Percentiles rank a stretch among this genome's conserved stretches.
Conservation (phyloP, 2,329 filamentous ascomycete species). For the Akanthomyces dipterigenus region DNA sequence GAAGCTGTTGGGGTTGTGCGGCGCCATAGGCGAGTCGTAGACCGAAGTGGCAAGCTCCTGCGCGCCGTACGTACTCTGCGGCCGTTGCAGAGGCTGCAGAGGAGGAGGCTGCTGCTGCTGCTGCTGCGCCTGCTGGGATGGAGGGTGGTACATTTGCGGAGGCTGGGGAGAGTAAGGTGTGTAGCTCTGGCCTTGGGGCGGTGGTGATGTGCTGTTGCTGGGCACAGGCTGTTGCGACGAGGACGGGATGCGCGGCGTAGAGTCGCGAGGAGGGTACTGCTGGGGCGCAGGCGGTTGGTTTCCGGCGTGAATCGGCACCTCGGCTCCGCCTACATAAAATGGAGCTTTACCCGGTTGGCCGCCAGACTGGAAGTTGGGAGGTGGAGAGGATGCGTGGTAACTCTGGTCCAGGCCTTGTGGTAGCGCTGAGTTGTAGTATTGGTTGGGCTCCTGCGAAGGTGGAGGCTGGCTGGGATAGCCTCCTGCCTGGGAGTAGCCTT, state of each 20-base stretch:
- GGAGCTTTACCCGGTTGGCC: constrained; percentile 46
- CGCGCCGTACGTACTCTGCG: constrained; percentile 62
- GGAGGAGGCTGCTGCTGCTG: constrained; percentile 49
- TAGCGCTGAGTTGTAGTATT: constrained; percentile 61
- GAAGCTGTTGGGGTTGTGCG: constrained; percentile 39
- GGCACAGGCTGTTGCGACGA: constrained; percentile 42
- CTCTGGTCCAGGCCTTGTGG: constrained; percentile 32
- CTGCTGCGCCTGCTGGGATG: constrained; percentile 35
- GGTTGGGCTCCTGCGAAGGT: constrained; percentile 52
- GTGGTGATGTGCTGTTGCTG: constrained; percentile 44
- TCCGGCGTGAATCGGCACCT: constrained; percentile 37
- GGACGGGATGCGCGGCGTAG: constrained; percentile 42
- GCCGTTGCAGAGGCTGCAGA: constrained; percentile 41
- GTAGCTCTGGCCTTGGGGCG: constrained; percentile 36
- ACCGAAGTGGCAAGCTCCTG: constrained; percentile 73
- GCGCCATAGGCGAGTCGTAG: constrained; percentile 65
- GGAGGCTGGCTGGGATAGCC: constrained; percentile 37
- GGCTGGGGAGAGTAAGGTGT: constrained; percentile 37
- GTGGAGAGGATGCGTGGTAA: constrained; percentile 43
- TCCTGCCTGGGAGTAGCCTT: constrained; percentile 35
- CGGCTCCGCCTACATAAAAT: constrained; percentile 59
- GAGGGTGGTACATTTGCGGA: constrained; percentile 22
- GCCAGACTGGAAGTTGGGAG: constrained; percentile 49
- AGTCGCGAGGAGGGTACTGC: constrained; percentile 44
- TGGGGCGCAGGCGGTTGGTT: constrained; percentile 23